Conservation (phyloP, 1,284 basidiomycete species). For the Mycosarcoma mackinlayi region DNA sequence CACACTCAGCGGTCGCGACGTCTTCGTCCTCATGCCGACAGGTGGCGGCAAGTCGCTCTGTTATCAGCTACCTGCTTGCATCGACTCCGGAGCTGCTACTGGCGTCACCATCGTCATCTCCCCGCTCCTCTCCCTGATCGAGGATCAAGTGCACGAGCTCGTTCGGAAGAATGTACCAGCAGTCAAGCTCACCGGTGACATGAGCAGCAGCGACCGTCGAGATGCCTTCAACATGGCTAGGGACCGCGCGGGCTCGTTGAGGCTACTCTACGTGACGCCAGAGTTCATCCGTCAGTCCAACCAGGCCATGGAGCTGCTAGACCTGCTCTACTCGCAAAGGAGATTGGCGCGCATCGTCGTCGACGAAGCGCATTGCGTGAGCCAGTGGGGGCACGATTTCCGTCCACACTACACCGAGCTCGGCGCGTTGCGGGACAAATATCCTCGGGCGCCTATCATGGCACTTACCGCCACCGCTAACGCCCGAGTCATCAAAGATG, state of each 20-base stretch:
- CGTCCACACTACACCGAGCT: slow-evolving; percentile 74
- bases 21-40: slow-evolving; percentile 96
- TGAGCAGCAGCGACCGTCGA: slow-evolving; percentile 68
- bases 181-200: slow-evolving; percentile 78
- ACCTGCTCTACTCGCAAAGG: slow-evolving; percentile 74
- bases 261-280: slow-evolving; percentile 91
- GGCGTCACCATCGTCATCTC: slow-evolving; percentile 87
- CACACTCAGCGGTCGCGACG: slow-evolving; percentile 82
- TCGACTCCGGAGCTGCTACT: slow-evolving; percentile 79
- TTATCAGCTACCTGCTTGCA: slow-evolving; percentile 82
- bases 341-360: slow-evolving; percentile 88
- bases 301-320: slow-evolving; percentile 73
- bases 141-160: slow-evolving; percentile 86
- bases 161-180: slow-evolving; percentile 77
- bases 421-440: slow-evolving; percentile 77
- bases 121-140: slow-evolving; percentile 88
- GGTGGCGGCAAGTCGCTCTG: slow-evolving; percentile 86
- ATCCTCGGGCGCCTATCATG: slow-evolving; percentile 87
- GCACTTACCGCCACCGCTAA: slow-evolving; percentile 95
- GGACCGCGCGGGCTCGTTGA: slow-evolving; percentile 68
- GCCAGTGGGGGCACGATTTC: slow-evolving; percentile 85
- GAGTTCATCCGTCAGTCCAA: slow-evolving; percentile 74
- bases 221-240: slow-evolving; percentile 71
- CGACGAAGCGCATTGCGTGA: slow-evolving; percentile 95
- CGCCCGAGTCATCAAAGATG: slow-evolving; percentile 79